Evolutionary conservation across 768 basidiomycete species (phyloP).

Genomic region (Rickenella mellea): DNA sequence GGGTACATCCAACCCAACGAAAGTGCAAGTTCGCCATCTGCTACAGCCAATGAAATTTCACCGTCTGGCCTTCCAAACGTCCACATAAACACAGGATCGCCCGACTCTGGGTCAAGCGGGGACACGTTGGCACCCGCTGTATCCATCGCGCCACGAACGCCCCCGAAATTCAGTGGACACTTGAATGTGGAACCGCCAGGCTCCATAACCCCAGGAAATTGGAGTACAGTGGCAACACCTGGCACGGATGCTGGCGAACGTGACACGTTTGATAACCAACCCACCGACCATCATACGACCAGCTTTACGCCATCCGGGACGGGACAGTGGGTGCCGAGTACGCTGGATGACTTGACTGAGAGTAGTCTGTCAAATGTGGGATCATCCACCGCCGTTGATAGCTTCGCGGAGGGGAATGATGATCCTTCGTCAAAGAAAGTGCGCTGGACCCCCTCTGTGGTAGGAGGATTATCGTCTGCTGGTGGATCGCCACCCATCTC

Average conservation of each 20-base stretch:
- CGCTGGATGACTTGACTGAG: slow-evolving; percentile 10
- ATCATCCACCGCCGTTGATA: too few relatives aligned
- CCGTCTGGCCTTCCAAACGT: slow-evolving; percentile 11
- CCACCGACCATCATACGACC: too few relatives aligned
- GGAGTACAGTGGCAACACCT: slow-evolving; percentile 74
- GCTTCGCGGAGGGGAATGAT: too few relatives aligned
- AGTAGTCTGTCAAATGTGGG: slow-evolving; percentile 12
- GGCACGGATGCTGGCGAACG: slow-evolving; percentile 32
- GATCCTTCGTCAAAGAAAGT: slow-evolving; percentile 26
- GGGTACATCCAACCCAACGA: too few relatives aligned
- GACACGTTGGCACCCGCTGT: slow-evolving; percentile 18
- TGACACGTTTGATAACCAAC: too few relatives aligned
- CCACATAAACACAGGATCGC: slow-evolving; percentile 10
- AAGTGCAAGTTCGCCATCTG: not conserved
- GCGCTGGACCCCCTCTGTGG: slow-evolving; percentile 39
- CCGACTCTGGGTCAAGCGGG: slow-evolving; percentile 13
- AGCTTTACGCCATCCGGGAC: slow-evolving; percentile 3
- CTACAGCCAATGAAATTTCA: not conserved
- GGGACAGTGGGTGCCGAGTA: slow-evolving; percentile 2
- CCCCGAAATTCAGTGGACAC: slow-evolving; percentile 14
- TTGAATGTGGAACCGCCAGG: slow-evolving; percentile 20
- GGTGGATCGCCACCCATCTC: slow-evolving; percentile 1
- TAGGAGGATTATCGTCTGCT: slow-evolving; percentile 19
- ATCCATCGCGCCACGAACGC: not conserved
- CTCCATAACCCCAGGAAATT: slow-evolving; percentile 41